These are phyloP conservation scores for Aureobasidium zeae DNA, from an alignment of 2,329 filamentous ascomycete species.

Conservation along the genomic window DNA sequence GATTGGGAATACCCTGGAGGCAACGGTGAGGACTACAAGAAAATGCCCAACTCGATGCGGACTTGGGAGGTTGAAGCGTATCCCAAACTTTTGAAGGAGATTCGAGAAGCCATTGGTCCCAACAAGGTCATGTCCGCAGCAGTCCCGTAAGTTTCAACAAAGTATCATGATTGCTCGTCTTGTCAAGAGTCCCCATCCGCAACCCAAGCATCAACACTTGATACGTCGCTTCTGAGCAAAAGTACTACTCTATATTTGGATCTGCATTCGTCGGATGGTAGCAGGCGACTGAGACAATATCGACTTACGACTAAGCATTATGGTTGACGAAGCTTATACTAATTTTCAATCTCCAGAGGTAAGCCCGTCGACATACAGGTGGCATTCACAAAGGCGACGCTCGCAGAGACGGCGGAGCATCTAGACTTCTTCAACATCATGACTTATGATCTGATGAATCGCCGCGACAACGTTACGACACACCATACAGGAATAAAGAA, in stretches of 20 bases:
- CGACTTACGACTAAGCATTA: too few species aligned
- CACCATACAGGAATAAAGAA: conserved; percentile 56
- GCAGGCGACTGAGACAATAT: too few species aligned
- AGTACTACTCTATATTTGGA: too few species aligned
- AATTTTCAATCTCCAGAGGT: conserved; percentile 28
- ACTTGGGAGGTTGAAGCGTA: conserved; percentile 52
- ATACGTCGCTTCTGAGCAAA: too few species aligned
- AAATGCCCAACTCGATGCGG: conserved; percentile 50
- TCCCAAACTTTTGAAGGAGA: conserved; percentile 49
- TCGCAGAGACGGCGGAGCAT: conserved; percentile 49
- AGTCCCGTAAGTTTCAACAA: conserved; percentile 45
- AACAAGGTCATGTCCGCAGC: conserved; percentile 57
- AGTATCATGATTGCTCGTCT: too few species aligned
- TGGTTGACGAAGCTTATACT: neutral
- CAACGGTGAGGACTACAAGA: conserved; percentile 61
- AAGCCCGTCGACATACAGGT: conserved; percentile 53
- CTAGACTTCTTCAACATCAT: conserved; percentile 64
- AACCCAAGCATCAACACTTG: too few species aligned
- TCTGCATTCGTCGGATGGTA: too few species aligned
- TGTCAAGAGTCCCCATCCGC: too few species aligned
- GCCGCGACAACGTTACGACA: conserved; percentile 52
- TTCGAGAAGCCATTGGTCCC: conserved; percentile 49
- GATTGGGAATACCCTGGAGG: conserved; percentile 59
- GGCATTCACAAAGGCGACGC: conserved; percentile 50
- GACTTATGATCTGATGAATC: conserved; percentile 64